A percentile compares a stretch with the other conserved stretches of the same genome.
These are phyloP conservation scores for Erucastrum elatum DNA, from an alignment of 345 rosid genomes.

Conservation along the genomic window DNA sequence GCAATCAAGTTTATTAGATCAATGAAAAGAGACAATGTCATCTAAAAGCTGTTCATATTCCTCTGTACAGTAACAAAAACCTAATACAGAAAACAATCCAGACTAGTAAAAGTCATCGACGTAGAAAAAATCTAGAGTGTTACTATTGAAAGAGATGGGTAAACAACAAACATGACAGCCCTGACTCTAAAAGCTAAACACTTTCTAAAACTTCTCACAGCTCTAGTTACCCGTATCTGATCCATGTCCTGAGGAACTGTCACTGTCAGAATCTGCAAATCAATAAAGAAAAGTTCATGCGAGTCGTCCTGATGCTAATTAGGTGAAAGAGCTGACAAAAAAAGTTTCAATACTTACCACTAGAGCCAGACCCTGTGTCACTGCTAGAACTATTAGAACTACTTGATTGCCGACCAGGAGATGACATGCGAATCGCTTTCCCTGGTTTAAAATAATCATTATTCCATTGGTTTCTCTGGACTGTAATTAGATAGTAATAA, in stretches of 20 bases:
- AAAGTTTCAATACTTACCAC: conserved; percentile 29
- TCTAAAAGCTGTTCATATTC: conserved; percentile 4
- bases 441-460: conserved; percentile 32
- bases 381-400: conserved; percentile 44
- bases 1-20: conserved; percentile 13
- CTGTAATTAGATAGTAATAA: neutral
- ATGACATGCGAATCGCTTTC: conserved; percentile 30
- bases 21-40: conserved; percentile 7
- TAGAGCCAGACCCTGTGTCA: conserved; percentile 40
- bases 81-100: conserved; percentile 34
- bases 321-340: conserved; percentile 2
- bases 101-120: neutral
- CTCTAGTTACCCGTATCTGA: conserved; percentile 36
- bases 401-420: conserved; percentile 32
- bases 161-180: neutral
- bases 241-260: conserved; percentile 39
- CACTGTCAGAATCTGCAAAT: conserved; percentile 39
- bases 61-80: conserved; percentile 35
- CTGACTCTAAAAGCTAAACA: conserved; percentile 28
- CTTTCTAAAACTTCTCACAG: neutral
- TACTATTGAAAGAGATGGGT: conserved; percentile 23
- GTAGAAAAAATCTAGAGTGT: conserved; percentile 12
- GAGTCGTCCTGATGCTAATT: neutral
- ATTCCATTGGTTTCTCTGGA: neutral
- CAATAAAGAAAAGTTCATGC: neutral